Evolutionary conservation across 768 basidiomycete genomes (phyloP).

Genomic region (Boletus tomentosulus): DNA sequence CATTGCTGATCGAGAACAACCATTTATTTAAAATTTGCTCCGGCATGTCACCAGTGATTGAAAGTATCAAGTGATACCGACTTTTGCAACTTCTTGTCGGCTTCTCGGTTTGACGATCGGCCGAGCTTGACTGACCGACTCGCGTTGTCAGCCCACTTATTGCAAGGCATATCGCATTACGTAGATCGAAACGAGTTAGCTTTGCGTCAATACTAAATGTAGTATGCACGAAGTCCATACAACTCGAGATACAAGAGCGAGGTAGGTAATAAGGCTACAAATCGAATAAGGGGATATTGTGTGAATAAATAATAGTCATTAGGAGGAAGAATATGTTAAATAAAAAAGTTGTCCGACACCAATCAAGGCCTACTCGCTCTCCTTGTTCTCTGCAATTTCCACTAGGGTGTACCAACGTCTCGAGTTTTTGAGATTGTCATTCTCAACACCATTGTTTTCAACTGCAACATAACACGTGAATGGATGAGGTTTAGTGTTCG

Average conservation of each 20-base stretch:
- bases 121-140: too few species aligned
- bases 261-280: constrained; percentile 1
- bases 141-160: too few species aligned
- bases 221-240: too few species aligned
- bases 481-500: background rate
- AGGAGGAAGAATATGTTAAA: background rate
- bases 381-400: constrained; percentile 1
- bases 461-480: background rate
- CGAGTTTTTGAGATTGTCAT: background rate
- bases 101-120: too few species aligned
- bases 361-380: constrained; percentile 1
- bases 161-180: too few species aligned
- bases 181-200: too few species aligned
- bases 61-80: too few species aligned
- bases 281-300: background rate
- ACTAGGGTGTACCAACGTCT: constrained; percentile 9
- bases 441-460: background rate
- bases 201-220: too few species aligned
- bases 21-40: too few species aligned
- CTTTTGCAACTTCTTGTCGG: too few species aligned
- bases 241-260: background rate
- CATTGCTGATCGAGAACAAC: too few species aligned
- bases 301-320: background rate
- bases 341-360: background rate
- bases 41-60: too few species aligned